These are phyloP conservation scores for Pichia phayaonensis DNA, from an alignment of 805 yeast species.

Conservation along the genomic window DNA sequence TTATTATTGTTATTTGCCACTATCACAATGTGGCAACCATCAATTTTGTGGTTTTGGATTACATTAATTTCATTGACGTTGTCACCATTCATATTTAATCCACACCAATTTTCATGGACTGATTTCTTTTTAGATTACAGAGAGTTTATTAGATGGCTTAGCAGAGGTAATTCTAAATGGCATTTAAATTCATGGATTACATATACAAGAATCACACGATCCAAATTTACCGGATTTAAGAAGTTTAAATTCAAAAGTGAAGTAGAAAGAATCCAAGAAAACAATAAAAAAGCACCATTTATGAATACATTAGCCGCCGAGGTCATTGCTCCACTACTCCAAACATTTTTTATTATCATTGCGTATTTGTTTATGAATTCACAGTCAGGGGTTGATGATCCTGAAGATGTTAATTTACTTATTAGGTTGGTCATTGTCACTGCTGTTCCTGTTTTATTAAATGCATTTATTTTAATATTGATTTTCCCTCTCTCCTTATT, in stretches of 20 bases:
- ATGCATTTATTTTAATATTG: slow-evolving; percentile 26
- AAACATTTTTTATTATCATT: slow-evolving; percentile 58
- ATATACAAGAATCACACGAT: slow-evolving; percentile 67
- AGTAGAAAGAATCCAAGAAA: slow-evolving; percentile 28
- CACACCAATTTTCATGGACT: slow-evolving; percentile 42
- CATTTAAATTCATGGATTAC: slow-evolving; percentile 75
- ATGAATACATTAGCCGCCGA: slow-evolving; percentile 75
- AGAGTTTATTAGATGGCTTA: slow-evolving; percentile 60
- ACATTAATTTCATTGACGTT: slow-evolving; percentile 38
- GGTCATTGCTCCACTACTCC: slow-evolving; percentile 61
- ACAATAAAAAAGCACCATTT: slow-evolving; percentile 71
- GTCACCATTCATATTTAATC: slow-evolving; percentile 47
- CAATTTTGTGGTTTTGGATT: slow-evolving; percentile 55
- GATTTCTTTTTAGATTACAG: slow-evolving; percentile 45
- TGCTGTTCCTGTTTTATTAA: slow-evolving; percentile 40
- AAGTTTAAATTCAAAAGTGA: slow-evolving; percentile 63
- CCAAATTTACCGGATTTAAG: slow-evolving; percentile 89
- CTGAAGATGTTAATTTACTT: slow-evolving; percentile 49
- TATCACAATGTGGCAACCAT: slow-evolving; percentile 72
- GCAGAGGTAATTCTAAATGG: slow-evolving; percentile 66
- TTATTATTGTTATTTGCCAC: slow-evolving; percentile 70
- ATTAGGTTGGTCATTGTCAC: slow-evolving; percentile 52
- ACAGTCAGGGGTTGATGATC: slow-evolving; percentile 66
- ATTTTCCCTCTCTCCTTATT: slow-evolving; percentile 31
- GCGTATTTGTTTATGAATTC: slow-evolving; percentile 80